Conservation (phyloP, 257 asterid genomes). For the Solanum arcanum region DNA sequence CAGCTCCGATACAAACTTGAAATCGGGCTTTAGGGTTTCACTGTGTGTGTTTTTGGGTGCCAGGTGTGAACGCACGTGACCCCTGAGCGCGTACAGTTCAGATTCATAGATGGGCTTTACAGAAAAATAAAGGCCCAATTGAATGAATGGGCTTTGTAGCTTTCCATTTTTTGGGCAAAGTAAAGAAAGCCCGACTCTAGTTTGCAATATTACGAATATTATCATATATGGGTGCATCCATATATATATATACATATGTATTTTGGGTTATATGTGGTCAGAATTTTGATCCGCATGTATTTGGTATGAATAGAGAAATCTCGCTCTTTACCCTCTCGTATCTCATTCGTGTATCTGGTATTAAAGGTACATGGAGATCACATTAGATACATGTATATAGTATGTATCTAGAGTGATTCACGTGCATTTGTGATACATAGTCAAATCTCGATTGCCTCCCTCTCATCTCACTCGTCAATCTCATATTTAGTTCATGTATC, state of each 20-base stretch:
- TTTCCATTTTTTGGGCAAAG: background rate
- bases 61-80: background rate
- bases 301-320: too few species aligned
- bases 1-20: background rate
- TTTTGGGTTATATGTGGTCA: too few species aligned
- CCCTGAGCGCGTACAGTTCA: background rate
- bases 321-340: too few species aligned
- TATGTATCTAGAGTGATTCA: background rate
- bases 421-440: background rate
- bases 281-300: too few species aligned
- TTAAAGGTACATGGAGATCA: background rate
- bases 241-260: too few species aligned
- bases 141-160: background rate
- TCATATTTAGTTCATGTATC: background rate
- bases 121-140: background rate
- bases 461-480: background rate
- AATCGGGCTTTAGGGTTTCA: background rate
- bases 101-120: background rate
- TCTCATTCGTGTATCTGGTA: too few species aligned
- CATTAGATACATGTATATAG: background rate
- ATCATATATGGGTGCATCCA: too few species aligned
- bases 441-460: background rate
- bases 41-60: background rate
- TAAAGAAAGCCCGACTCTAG: background rate
- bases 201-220: background rate